Evolutionary conservation across 2,329 filamentous ascomycete genomes (phyloP).

Genomic region (Aspergillus udagawae): DNA sequence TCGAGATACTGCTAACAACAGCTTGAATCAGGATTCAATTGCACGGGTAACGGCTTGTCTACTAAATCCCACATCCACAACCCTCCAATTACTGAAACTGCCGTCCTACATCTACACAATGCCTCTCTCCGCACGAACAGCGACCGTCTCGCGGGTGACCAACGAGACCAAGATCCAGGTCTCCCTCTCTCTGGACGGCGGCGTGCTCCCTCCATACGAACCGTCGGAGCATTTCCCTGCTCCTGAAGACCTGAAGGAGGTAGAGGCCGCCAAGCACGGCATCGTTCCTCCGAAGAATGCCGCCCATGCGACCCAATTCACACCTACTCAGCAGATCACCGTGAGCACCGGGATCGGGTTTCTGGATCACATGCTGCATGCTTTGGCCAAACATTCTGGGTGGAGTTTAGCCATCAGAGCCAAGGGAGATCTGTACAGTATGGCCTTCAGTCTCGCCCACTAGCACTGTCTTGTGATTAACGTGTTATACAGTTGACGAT

Average conservation of each 20-base stretch:
- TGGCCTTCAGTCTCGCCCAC: conserved; percentile 27
- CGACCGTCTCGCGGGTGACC: conserved; percentile 79
- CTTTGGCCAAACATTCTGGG: conserved; percentile 89
- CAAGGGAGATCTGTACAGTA: conserved; percentile 87
- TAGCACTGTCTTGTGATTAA: background rate
- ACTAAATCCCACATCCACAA: background rate
- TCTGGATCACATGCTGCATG: conserved; percentile 97
- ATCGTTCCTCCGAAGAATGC: conserved; percentile 44
- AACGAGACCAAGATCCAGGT: conserved; percentile 98
- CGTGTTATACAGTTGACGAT: conserved; percentile 69
- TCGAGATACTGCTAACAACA: background rate
- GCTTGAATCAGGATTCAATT: background rate
- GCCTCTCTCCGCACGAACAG: conserved; percentile 60
- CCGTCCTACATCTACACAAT: conserved; percentile 11
- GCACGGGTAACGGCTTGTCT: background rate
- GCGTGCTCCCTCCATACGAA: conserved; percentile 50
- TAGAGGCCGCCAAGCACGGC: conserved; percentile 47
- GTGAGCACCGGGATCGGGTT: conserved; percentile 95
- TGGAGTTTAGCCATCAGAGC: conserved; percentile 85
- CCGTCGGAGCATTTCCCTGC: conserved; percentile 55
- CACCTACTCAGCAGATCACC: conserved; percentile 78
- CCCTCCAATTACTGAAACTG: background rate
- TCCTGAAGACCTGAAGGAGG: conserved; percentile 52
- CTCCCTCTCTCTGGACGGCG: conserved; percentile 89
- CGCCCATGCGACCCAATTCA: conserved; percentile 78